Conservation (phyloP, 768 basidiomycete species). For the Tricholoma sp. region DNA sequence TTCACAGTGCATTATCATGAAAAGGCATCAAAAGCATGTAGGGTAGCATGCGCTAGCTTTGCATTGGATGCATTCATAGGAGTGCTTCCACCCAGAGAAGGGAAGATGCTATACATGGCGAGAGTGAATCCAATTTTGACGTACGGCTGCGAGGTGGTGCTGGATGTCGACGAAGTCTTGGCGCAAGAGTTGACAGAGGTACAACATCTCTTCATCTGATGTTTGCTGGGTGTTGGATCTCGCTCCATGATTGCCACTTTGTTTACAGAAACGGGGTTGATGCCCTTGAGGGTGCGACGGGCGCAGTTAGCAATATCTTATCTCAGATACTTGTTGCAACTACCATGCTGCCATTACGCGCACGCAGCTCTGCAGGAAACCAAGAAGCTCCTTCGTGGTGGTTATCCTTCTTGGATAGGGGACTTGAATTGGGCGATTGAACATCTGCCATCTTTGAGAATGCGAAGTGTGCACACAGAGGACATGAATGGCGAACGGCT, state of each 20-base stretch:
- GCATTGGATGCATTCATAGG: neutral
- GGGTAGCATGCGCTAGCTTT: neutral
- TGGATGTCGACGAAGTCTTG: neutral
- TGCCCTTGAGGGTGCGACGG: neutral
- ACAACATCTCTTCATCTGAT: neutral
- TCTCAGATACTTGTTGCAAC: neutral
- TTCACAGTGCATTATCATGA: neutral
- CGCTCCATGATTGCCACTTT: neutral
- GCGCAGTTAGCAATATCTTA: neutral
- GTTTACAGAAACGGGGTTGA: neutral
- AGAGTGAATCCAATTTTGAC: no score
- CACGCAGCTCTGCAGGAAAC: neutral
- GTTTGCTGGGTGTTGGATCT: neutral
- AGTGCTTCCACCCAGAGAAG: neutral
- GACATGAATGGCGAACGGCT: neutral
- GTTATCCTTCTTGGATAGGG: neutral
- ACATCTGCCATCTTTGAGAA: neutral
- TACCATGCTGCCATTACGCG: neutral
- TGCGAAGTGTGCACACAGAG: neutral
- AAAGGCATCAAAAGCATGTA: neutral
- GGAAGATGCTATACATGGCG: no score
- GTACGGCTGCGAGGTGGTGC: no score
- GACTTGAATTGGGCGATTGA: neutral
- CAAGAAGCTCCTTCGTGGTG: neutral
- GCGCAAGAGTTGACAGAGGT: neutral